Evolutionary conservation across 108 stramenopile genomes (phyloP), one percentile per base, ranked within the genome.

Genomic region (Pseudonitzschia multiseries): DNA sequence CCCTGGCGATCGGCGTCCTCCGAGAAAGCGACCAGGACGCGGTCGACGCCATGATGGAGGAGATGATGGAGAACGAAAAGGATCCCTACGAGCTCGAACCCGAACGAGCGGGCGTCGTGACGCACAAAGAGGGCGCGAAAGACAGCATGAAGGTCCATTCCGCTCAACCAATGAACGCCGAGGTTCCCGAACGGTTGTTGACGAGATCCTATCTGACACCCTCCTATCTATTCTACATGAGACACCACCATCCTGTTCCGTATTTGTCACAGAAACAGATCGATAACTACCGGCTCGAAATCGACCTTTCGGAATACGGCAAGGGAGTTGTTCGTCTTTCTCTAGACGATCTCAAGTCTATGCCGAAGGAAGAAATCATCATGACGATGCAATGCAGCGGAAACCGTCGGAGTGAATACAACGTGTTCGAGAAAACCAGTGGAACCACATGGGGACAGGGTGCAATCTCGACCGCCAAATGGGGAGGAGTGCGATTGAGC

Each of bases 331-430:
- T 75, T 2, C 57, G 74, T 60, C 54, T 90, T 12, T 80, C 85
- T 14, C 54, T 94, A 59, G 90, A 89, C 8, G 87, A 94, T 65
- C 69, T 94, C 60, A 89, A 87, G 74, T 78, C 81, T 8, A 71
- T 94, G 71, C 82, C 83, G 12, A 90, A 93, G 73, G 74, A 79
- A 6, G 85, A 82, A 59, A 77, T 99, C 14, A 73, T 77, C 0
- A 73, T 91, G 13, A 98, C 98, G 8, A 83, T 99, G 40, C 99
- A 99, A 78, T 99, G 99, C 81, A 95, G 90, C 75, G 99, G 99
- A 1, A 99, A 99, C 78, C 92, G 99, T 22, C 92, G 98, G 13
- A 78, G 83, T 59, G 95, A 89, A 27, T 91, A 96, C 78, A 89
- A 91, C 65, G 78, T 78, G 14, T 86, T 93, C 32, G 81, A 86